These are phyloP conservation scores for Colletotrichum theobromicola DNA, from an alignment of 2,329 filamentous ascomycete species.

Conservation along the genomic window DNA sequence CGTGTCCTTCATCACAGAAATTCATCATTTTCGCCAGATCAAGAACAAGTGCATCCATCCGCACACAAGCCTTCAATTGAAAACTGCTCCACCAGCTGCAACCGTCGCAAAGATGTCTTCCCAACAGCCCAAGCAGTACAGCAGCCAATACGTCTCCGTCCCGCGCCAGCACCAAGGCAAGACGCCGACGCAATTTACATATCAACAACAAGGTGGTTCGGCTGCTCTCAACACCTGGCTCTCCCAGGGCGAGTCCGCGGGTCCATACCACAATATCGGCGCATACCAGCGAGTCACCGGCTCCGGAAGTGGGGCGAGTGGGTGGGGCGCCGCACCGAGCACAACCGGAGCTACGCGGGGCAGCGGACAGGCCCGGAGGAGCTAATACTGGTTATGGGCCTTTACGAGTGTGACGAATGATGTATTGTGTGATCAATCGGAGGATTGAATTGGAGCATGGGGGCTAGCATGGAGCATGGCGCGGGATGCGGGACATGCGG, in stretches of 20 bases:
- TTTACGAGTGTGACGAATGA: background rate
- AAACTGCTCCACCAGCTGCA: no score
- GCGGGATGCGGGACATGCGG: background rate
- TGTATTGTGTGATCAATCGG: background rate
- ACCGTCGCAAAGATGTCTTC: background rate
- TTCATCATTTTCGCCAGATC: no score
- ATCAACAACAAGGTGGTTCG: background rate
- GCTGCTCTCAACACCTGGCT: slow-evolving; percentile 3
- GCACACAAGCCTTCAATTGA: background rate
- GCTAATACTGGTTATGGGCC: background rate
- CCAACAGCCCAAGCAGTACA: background rate
- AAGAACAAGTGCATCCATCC: no score
- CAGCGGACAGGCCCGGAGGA: background rate
- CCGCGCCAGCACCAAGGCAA: background rate
- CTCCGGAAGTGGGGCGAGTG: background rate
- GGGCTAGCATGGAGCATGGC: background rate
- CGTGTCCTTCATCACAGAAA: no score
- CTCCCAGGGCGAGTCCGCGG: background rate
- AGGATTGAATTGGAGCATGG: background rate
- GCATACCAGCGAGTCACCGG: background rate
- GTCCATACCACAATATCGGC: background rate
- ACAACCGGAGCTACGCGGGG: slow-evolving; percentile 1
- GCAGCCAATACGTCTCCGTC: background rate
- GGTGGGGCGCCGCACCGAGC: background rate
- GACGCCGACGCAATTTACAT: background rate